Evolutionary conservation across 2,329 filamentous ascomycete species (phyloP).

Genomic region (Aspergillus sp.): DNA sequence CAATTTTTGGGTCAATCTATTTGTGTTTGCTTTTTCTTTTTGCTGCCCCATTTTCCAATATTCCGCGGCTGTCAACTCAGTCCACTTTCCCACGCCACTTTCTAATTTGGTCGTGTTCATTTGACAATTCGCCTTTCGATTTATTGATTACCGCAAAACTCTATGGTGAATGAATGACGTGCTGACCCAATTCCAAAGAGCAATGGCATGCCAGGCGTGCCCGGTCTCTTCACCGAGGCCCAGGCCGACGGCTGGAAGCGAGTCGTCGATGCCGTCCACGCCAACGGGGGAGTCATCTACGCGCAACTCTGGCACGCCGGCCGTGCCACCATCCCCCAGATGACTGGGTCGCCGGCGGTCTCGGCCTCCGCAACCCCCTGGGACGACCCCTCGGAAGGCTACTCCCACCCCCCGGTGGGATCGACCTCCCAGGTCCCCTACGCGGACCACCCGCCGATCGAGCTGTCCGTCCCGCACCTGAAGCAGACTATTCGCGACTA

Average conservation of each 20-base stretch:
- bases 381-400: conserved; percentile 46
- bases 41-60: neutral
- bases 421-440: conserved; percentile 38
- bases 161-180: neutral
- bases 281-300: conserved; percentile 50
- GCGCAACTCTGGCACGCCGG: conserved; percentile 48
- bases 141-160: neutral
- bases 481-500: conserved; percentile 46
- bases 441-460: conserved; percentile 45
- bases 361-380: conserved; percentile 46
- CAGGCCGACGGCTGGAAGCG: conserved; percentile 53
- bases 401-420: conserved; percentile 40
- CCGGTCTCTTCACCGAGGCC: conserved; percentile 33
- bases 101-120: neutral
- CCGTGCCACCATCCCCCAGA: conserved; percentile 44
- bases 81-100: neutral
- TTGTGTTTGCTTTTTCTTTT: neutral
- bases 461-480: conserved; percentile 48
- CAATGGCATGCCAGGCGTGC: conserved; percentile 40
- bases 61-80: neutral
- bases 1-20: neutral
- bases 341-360: conserved; percentile 40
- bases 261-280: conserved; percentile 52
- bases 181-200: conserved; percentile 21
- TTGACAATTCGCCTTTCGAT: neutral